These are phyloP conservation scores for Serendipita sp. DNA, from an alignment of 1,284 basidiomycete genomes.

Conservation along the genomic window DNA sequence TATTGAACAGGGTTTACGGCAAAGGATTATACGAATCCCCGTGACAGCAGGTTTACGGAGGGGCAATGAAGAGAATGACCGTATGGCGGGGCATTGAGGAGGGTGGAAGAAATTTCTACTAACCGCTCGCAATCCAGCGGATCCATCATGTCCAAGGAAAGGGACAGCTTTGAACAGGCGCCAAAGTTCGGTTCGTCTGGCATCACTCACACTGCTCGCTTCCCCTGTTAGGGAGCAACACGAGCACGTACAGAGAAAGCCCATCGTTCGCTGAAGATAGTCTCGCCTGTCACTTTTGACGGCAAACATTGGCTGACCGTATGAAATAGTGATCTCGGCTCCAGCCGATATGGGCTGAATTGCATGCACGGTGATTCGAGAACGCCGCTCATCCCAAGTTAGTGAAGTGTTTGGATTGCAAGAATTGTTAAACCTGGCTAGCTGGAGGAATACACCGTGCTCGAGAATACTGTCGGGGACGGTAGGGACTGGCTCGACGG, in stretches of 20 bases:
- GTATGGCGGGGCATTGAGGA: background rate
- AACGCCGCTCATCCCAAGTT: slow-evolving; percentile 3
- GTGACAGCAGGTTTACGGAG: background rate
- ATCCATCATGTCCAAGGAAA: slow-evolving; percentile 2
- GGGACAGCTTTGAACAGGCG: slow-evolving; percentile 5
- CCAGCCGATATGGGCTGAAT: background rate
- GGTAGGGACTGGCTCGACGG: background rate
- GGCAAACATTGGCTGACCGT: slow-evolving; percentile 2
- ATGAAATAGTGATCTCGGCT: background rate
- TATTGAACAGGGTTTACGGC: no score
- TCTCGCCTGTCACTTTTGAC: background rate
- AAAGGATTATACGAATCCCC: background rate
- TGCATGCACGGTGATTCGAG: background rate
- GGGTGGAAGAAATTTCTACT: background rate
- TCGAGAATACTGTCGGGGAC: background rate
- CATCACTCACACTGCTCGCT: background rate
- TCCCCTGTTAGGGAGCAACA: background rate
- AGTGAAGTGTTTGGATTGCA: background rate
- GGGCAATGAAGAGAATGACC: background rate
- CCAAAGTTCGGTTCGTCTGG: background rate
- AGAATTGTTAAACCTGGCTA: background rate
- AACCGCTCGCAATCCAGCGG: background rate
- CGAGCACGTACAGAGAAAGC: background rate
- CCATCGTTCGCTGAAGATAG: background rate
- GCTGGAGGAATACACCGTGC: background rate